Base-by-base conservation (phyloP, 2,329 filamentous ascomycete genomes). In the Ceratocystis colombiana region DNA sequence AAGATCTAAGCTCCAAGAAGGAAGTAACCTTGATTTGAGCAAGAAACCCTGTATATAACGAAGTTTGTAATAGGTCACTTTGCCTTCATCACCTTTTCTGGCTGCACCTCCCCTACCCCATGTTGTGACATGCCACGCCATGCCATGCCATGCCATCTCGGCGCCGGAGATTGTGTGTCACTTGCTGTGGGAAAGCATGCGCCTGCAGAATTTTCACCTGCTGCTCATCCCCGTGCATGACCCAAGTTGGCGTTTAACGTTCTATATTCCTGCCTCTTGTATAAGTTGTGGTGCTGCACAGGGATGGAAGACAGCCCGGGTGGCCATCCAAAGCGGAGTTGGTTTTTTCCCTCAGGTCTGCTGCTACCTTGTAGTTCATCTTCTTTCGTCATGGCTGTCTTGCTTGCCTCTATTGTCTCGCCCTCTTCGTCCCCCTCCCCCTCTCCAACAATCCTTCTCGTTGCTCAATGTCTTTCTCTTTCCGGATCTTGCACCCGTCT, bases 341-440 rank as follows among this genome's bases (percentile, higher is more conserved):
- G 12, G 10, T 30, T 50, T 53, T 53, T 61, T 33, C 37, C 37
- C 37, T 41, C 1, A 15, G 37, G 0, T 3, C 12, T 41, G 4
- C 12, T 41, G 3, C 37, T 15, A 15, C 37, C 37, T 15, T 41
- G 10, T 15, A 4, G 37, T 41, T 41, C 37, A 61, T 30, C 48
- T 66, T 46, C 44, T 46, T 53, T 65, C 61, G 37, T 15, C 37
- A 41, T 41, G 37, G 10, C 37, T 4, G 12, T 61, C 41, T 61
- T 59, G 53, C 20, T 64, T 63, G 30, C 33, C 37, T 17, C 20
- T 37, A 30, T 62, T 57, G 8, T 10, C 66, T 64, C 61, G 67
- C 67, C 59, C 61, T 41, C 61, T 61, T 62, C 53, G 61, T 69
- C 50, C 17, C 12, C 20, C 61, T 67, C 48, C 28, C 61, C 45